These are phyloP conservation scores for Cytospora chrysosperma DNA, from an alignment of 2,329 filamentous ascomycete genomes.

Conservation along the genomic window DNA sequence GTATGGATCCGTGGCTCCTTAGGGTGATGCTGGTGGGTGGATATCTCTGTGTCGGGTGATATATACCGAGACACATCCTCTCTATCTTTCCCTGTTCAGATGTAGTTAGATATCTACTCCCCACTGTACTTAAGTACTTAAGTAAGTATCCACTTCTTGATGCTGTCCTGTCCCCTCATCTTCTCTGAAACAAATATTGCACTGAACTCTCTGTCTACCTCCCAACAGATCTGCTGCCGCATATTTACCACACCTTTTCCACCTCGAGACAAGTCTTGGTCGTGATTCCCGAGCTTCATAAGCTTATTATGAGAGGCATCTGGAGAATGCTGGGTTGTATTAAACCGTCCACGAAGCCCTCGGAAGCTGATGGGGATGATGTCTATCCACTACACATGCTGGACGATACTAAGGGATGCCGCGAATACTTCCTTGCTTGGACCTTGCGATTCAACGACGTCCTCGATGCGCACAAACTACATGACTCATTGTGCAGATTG, in stretches of 20 bases:
- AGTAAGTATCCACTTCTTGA: no score
- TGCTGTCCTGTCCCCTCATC: not conserved
- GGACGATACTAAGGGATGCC: constrained; percentile 20
- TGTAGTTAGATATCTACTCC: no score
- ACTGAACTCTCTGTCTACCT: not conserved
- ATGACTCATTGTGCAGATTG: constrained; percentile 36
- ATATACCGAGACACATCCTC: no score
- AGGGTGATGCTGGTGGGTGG: no score
- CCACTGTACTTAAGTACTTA: no score
- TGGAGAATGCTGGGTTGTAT: not conserved
- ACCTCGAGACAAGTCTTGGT: not conserved
- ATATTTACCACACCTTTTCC: no score
- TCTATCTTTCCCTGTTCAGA: no score
- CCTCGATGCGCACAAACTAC: constrained; percentile 41
- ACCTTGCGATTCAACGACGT: constrained; percentile 43
- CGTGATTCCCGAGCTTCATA: not conserved
- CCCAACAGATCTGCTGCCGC: not conserved
- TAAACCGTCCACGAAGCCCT: not conserved
- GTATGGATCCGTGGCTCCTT: no score
- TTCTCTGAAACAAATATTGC: not conserved
- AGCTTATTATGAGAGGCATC: not conserved
- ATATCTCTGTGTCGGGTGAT: no score
- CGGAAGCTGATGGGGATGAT: not conserved
- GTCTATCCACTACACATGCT: constrained; percentile 18
- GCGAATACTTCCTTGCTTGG: constrained; percentile 15